Evolutionary conservation across 2,329 filamentous ascomycete species (phyloP).

Genomic region (Aaosphaeria pasadenensis): DNA sequence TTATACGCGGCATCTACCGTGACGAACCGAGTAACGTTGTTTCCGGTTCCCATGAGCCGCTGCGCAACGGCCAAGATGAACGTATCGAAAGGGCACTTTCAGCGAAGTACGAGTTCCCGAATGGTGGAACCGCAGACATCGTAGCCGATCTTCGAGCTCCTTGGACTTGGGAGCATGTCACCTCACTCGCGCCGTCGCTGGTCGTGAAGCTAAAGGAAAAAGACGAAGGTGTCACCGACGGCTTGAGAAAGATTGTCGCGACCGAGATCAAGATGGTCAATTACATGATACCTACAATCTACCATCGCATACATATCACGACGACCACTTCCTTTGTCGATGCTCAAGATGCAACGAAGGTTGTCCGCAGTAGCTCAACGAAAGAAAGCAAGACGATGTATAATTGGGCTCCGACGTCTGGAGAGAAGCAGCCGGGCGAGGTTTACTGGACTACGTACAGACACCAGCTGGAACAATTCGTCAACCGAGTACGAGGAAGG

Average conservation of each 20-base stretch:
- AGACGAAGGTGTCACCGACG: slow-evolving; percentile 4
- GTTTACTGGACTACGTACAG: slow-evolving; percentile 34
- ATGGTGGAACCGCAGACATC: slow-evolving; percentile 14
- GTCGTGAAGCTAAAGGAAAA: slow-evolving; percentile 9
- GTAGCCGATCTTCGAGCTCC: slow-evolving; percentile 14
- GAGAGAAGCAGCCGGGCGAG: slow-evolving; percentile 12
- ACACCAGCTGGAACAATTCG: slow-evolving; percentile 36
- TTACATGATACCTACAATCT: slow-evolving; percentile 19
- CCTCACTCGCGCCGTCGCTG: slow-evolving; percentile 5
- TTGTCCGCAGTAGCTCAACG: slow-evolving; percentile 7
- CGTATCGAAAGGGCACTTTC: slow-evolving; percentile 17
- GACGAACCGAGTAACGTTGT: slow-evolving; percentile 23
- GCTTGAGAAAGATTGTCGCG: slow-evolving; percentile 6
- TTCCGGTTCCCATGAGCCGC: slow-evolving; percentile 8
- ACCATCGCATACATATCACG: slow-evolving; percentile 19
- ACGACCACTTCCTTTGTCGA: slow-evolving; percentile 4
- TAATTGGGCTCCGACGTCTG: slow-evolving; percentile 17
- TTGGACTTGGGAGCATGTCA: slow-evolving; percentile 15
- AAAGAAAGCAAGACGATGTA: slow-evolving; percentile 15
- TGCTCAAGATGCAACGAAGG: slow-evolving; percentile 2
- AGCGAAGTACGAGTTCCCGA: slow-evolving; percentile 19
- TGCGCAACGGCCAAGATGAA: slow-evolving; percentile 10
- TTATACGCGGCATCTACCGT: slow-evolving; percentile 22
- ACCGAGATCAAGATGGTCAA: slow-evolving; percentile 12
- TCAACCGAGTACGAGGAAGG: slow-evolving; percentile 25